A percentile compares a stretch with the other conserved stretches of the same genome.
Evolutionary conservation across 1,139 yeast genomes (phyloP).

Genomic region (Taiozyma sp.): DNA sequence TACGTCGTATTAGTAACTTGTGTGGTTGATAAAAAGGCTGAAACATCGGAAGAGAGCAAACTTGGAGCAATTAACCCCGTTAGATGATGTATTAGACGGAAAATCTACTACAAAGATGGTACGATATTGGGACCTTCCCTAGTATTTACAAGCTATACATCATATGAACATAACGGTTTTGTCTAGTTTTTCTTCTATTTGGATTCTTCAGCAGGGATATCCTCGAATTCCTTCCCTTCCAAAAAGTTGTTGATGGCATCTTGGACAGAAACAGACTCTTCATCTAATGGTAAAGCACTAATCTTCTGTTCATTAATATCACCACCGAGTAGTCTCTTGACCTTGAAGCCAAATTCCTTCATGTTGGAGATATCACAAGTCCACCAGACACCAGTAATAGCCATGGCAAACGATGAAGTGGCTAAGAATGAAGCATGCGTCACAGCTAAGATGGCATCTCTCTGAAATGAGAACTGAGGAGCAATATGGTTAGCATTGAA

Average conservation of each 20-base stretch:
- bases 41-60: no score
- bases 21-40: no score
- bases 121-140: not conserved
- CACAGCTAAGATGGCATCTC: conserved; percentile 86
- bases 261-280: conserved; percentile 43
- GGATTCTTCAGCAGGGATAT: not conserved
- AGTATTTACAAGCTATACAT: not conserved
- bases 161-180: not conserved
- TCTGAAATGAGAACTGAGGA: conserved; percentile 72
- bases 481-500: conserved; percentile 87
- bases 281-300: conserved; percentile 53
- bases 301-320: conserved; percentile 48
- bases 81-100: no score
- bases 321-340: conserved; percentile 68
- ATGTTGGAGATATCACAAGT: conserved; percentile 62
- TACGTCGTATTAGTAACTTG: no score
- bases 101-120: no score
- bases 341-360: conserved; percentile 64
- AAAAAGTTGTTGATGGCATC: conserved; percentile 22
- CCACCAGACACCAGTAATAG: conserved; percentile 76
- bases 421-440: conserved; percentile 77
- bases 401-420: conserved; percentile 65
- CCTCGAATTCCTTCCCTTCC: conserved; percentile 22
- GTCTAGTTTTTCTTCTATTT: not conserved
- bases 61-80: no score